Evolutionary conservation across 768 basidiomycete genomes (phyloP), one percentile per base, ranked within the genome.

Genomic region (Termitomyces sp.): DNA sequence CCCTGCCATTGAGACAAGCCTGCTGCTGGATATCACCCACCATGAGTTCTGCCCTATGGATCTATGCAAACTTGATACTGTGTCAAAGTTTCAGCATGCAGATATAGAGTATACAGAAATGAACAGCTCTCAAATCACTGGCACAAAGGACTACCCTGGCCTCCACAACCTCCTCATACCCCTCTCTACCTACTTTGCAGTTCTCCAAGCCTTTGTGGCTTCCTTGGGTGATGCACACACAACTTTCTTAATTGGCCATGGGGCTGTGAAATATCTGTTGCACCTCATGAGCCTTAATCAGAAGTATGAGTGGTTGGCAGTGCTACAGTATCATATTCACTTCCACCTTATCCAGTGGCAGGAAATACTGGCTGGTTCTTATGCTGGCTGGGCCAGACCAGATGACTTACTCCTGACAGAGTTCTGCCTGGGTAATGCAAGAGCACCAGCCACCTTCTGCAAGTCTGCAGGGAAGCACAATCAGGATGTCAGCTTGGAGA

Each of bases 311-410:
- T n/a, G n/a, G n/a, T n/a, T n/a, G n/a, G n/a, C n/a, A n/a, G n/a
- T n/a, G n/a, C n/a, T n/a, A n/a, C n/a, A n/a, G n/a, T 55, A 55
- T 30, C 45, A 55, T 22, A 47, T 55, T 33, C 43, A 55, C 18
- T 55, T 48, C 34, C 54, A 55, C 36, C 33, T 46, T 16, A 26
- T n/a, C 10, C 22, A 27, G 1, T 24, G 45, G 13, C 54, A 36
- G 4, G 54, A 55, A 22, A 55, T 55, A 45, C 16, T 20, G 6
- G 30, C 18, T 20, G 54, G 54, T 16, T 22, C 22, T 16, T 55
- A 55, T 30, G 13, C 43, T 3, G 53, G 53, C 3, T 55, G 53
- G 53, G 8, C 42, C 26, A 40, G 36, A 18, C 30, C 53, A 1
- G 42, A 54, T 22, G 22, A 46, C 6, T 13, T 45, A 3, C 44